A percentile compares a stretch with the other conserved stretches of the same genome.
These are phyloP conservation scores for Saccharata proteae DNA, from an alignment of 2,329 filamentous ascomycete species.

Conservation along the genomic window DNA sequence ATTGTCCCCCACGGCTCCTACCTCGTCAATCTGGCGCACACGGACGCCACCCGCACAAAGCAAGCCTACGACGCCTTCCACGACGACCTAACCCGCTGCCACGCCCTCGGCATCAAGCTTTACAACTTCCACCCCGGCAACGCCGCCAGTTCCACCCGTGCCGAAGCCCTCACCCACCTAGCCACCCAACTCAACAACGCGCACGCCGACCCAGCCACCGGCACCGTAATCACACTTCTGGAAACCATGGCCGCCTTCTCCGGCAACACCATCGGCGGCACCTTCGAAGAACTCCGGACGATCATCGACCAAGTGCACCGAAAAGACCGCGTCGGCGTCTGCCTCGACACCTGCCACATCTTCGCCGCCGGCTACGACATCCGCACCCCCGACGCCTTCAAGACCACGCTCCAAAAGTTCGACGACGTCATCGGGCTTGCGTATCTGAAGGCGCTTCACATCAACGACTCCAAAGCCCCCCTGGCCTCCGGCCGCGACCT, in stretches of 20 bases:
- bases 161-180: constrained; percentile 64
- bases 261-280: constrained; percentile 76
- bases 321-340: constrained; percentile 79
- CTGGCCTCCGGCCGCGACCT: constrained; percentile 71
- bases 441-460: constrained; percentile 75
- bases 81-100: constrained; percentile 78
- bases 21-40: constrained; percentile 86
- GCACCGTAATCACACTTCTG: constrained; percentile 66
- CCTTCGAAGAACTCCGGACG: constrained; percentile 74
- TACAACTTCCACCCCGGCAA: constrained; percentile 98
- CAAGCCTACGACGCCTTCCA: constrained; percentile 80
- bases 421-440: constrained; percentile 62
- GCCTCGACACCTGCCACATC: constrained; percentile 91
- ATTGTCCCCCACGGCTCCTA: constrained; percentile 91
- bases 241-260: constrained; percentile 85
- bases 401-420: constrained; percentile 61
- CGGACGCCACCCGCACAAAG: constrained; percentile 63
- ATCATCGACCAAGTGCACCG: constrained; percentile 72
- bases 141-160: constrained; percentile 51
- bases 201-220: constrained; percentile 54
- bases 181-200: constrained; percentile 72
- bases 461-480: constrained; percentile 94
- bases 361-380: constrained; percentile 93
- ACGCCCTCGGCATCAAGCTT: constrained; percentile 72
- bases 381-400: constrained; percentile 60